phyloP scores from a whole-genome alignment of 2,329 filamentous ascomycete genomes.

The Orbilia ellipsospora region DNA sequence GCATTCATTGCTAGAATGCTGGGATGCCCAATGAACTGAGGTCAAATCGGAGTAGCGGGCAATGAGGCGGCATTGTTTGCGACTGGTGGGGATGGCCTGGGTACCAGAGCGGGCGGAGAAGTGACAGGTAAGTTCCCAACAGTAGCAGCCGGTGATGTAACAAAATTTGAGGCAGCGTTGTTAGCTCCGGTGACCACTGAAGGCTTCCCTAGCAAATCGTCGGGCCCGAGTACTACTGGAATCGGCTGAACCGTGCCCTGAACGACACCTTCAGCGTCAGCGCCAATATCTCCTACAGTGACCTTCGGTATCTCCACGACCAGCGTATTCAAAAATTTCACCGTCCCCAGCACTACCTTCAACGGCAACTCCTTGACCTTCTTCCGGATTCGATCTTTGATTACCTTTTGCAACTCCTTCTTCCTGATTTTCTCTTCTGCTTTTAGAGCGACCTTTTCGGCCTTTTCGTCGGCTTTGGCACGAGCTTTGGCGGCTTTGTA shows the following conservation, averaged over 20 bases:
- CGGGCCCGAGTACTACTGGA: slow-evolving; percentile 11
- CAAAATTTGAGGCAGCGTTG: not conserved
- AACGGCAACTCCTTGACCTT: slow-evolving; percentile 21
- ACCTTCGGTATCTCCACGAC: slow-evolving; percentile 38
- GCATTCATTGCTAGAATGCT: too few species aligned
- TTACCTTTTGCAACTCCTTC: slow-evolving; percentile 42
- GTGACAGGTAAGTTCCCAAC: not conserved
- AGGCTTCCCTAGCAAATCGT: slow-evolving; percentile 3
- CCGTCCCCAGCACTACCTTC: slow-evolving; percentile 13
- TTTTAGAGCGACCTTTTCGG: slow-evolving; percentile 19
- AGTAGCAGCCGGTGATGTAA: not conserved
- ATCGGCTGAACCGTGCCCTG: slow-evolving; percentile 33
- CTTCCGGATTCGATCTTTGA: slow-evolving; percentile 10
- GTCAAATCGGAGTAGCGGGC: slow-evolving; percentile 34
- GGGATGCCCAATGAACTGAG: not conserved
- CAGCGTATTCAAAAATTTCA: slow-evolving; percentile 43
- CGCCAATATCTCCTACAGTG: slow-evolving; percentile 17
- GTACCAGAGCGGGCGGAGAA: not conserved
- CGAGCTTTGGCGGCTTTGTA: slow-evolving; percentile 37
- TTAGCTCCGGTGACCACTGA: not conserved
- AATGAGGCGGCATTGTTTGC: slow-evolving; percentile 10
- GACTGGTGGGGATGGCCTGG: not conserved
- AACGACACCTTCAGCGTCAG: slow-evolving; percentile 23
- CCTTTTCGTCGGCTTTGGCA: slow-evolving; percentile 33
- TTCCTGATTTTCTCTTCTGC: slow-evolving; percentile 32